Percentiles rank a stretch among this genome's conserved stretches.
Evolutionary conservation across 208 protist species (phyloP).

Genomic region (Vickermania spadyakhi): DNA sequence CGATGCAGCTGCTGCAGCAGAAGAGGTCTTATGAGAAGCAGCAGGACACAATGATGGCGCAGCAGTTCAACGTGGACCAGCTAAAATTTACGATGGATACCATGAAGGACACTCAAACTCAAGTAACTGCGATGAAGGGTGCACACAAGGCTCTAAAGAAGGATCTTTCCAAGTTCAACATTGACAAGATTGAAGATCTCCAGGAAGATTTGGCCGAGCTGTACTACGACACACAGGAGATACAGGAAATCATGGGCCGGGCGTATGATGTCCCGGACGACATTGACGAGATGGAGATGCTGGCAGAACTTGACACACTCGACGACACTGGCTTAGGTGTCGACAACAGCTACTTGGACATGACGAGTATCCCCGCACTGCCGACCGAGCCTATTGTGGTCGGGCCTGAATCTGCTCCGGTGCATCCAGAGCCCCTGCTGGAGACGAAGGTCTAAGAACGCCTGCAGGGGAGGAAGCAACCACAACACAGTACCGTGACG

Average conservation of each 20-base stretch:
- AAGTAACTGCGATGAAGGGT: slow-evolving; percentile 85
- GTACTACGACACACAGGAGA: slow-evolving; percentile 88
- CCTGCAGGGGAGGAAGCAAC: too few species aligned
- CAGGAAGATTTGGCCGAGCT: slow-evolving; percentile 88
- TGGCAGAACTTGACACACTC: slow-evolving; percentile 83
- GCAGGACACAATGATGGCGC: slow-evolving; percentile 81
- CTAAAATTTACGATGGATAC: slow-evolving; percentile 86
- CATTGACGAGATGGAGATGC: slow-evolving; percentile 90
- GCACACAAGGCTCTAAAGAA: slow-evolving; percentile 79
- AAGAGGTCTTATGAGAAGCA: slow-evolving; percentile 91
- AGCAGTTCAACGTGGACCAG: slow-evolving; percentile 92
- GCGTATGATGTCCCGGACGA: slow-evolving; percentile 87
- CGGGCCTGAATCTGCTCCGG: slow-evolving; percentile 13
- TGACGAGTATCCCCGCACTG: slow-evolving; percentile 65
- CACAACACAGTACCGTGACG: too few species aligned
- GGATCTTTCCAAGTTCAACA: slow-evolving; percentile 79
- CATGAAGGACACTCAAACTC: slow-evolving; percentile 87
- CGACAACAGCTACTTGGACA: slow-evolving; percentile 70
- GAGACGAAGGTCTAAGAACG: slow-evolving; percentile 27
- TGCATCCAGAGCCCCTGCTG: slow-evolving; percentile 8
- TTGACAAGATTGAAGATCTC: slow-evolving; percentile 76
- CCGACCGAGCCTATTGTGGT: slow-evolving; percentile 46
- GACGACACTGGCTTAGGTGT: slow-evolving; percentile 72
- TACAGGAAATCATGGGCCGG: slow-evolving; percentile 90
- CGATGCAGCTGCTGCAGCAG: slow-evolving; percentile 86